Evolutionary conservation across 108 stramenopile genomes (phyloP), one percentile per base, ranked within the genome.

Genomic region (Licmophora abbreviata): DNA sequence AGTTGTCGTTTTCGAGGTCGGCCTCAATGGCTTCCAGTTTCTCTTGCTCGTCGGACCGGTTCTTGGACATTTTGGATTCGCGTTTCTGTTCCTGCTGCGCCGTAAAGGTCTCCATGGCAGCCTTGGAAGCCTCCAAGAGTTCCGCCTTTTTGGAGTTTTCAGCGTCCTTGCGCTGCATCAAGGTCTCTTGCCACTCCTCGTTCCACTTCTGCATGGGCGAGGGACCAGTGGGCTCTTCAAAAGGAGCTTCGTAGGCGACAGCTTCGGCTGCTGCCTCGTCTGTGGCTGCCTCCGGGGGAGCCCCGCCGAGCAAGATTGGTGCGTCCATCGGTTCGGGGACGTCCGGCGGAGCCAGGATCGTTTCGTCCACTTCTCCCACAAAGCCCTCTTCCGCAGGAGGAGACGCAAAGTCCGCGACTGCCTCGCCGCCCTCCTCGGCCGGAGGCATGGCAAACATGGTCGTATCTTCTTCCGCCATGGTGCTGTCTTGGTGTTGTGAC

Each of bases 11-110:
- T 59, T 92, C 91, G 54, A 92, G 59, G 57, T 92, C 91, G n/a
- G 91, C 91, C 61, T 92, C 91, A 65, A 92, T 88, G 47, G 79
- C 91, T 66, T 92, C 91, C 65, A 92, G 68, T 59, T 92, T 92
- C 34, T 77, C 81, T 63, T 92, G 91, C 53, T 92, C 91, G 50
- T 92, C 91, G 36, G 69, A 68, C 21, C 91, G 76, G 54, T 92
- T 92, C 59, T 80, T 88, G 43, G 72, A 60, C 80, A 92, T 88
- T 41, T 73, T 74, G 3, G 66, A 40, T 51, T 88, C 86, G 30
- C 84, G 74, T 45, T 72, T 73, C 27, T 54, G 54, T 43, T 88
- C 84, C n/a, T 77, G 64, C 34, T 83, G 73, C 22, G 58, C 64
- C 33, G 73, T 72, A 54, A 92, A 86, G 4, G 69, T 63, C 26